Conservation (phyloP, 2,329 filamentous ascomycete genomes). For the Neurospora crassa region DNA sequence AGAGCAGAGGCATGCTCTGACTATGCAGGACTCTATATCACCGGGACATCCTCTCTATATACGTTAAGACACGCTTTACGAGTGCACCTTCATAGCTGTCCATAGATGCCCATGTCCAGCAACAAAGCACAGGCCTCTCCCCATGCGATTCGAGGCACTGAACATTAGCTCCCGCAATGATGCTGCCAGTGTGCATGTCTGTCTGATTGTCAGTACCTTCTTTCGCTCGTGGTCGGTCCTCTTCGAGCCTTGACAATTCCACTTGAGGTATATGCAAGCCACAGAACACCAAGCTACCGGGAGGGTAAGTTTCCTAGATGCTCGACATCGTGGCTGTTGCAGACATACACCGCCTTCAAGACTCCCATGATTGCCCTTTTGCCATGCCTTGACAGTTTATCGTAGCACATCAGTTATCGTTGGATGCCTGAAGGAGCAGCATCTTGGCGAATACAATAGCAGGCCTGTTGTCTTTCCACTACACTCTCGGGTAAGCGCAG, state of each 20-base stretch:
- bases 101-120: neutral
- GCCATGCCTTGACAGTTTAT: neutral
- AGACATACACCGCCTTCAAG: neutral
- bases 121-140: neutral
- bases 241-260: neutral
- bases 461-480: neutral
- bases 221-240: neutral
- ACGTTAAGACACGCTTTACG: constrained; percentile 20
- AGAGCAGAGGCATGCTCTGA: constrained; percentile 1
- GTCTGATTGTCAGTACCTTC: neutral
- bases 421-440: neutral
- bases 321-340: neutral
- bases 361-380: neutral
- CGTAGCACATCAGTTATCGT: neutral
- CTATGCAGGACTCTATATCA: constrained; percentile 14
- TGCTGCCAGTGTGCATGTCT: neutral
- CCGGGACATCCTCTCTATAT: constrained; percentile 19
- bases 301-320: neutral
- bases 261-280: neutral
- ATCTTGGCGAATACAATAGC: neutral
- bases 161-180: neutral
- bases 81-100: constrained; percentile 8
- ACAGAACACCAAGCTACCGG: neutral
- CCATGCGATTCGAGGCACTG: neutral
- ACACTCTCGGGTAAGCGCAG: neutral